Base-by-base conservation (phyloP, 805 yeast species). In the Candida succiphila region DNA sequence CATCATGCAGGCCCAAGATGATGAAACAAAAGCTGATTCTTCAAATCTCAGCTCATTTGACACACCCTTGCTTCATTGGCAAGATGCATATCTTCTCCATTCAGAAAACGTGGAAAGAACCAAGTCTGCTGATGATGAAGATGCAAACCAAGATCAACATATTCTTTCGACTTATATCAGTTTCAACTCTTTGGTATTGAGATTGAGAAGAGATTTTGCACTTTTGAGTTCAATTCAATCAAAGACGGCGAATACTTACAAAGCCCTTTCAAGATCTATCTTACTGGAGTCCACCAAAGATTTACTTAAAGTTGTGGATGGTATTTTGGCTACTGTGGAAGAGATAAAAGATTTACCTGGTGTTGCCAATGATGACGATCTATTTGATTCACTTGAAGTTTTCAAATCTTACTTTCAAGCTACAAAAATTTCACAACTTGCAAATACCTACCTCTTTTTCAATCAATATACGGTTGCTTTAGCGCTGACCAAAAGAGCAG, bases 311-410 rank as follows among this genome's bases (percentile, higher is more conserved):
- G 51, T 79, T 17, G 66, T 64, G 38, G 72, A 68, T 17, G 60
- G 67, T 7, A 65, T 84, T 25, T 52, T 67, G 10, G 59, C 65
- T 30, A 75, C 81, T 14, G 51, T 79, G 24, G 57, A 56, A 3
- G 79, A 78, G 42, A 57, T 86, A 30, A 64, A 70, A 48, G 95
- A 86, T 39, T 66, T 92, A 33, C 96, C 96, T 0, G 97, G 97
- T 65, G 95, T 89, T 15, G 76, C 81, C 49, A 83, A 84, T 34
- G 95, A 86, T 51, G 92, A 82, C 34, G 77, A 69, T 17, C 64
- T 89, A 35, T 52, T 61, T 40, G 57, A 59, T 6, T 71, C 79
- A 7, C 61, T 92, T 29, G 65, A 62, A 10, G 44, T 65, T 13
- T 57, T 85, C 44, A 58, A 61, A 21, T 47, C 51, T 7, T 74